phyloP scores from a whole-genome alignment of 345 rosid species.

The Eucalyptus sp. region DNA sequence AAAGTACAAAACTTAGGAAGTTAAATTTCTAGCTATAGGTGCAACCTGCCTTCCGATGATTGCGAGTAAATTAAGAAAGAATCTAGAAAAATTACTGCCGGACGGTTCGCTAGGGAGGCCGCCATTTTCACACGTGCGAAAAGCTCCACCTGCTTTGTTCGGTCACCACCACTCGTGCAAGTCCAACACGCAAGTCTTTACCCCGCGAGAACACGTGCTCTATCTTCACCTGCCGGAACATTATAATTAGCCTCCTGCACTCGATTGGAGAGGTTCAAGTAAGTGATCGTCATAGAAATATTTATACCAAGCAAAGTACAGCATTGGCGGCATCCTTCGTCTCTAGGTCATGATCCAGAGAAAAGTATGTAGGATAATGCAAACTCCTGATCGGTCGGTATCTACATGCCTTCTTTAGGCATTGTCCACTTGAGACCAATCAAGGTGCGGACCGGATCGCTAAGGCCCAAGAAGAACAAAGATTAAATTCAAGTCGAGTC shows the following conservation, averaged over 20 bases:
- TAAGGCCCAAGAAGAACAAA: rapidly evolving
- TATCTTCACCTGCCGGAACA: background rate
- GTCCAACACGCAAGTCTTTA: rapidly evolving
- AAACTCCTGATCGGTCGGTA: too few species aligned
- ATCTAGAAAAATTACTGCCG: background rate
- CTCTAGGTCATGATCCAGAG: background rate
- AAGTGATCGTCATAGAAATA: background rate
- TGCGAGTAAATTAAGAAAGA: background rate
- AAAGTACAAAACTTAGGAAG: rapidly evolving
- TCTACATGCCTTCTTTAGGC: rapidly evolving
- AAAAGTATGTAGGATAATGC: background rate
- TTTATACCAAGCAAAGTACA: rapidly evolving
- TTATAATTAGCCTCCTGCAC: rapidly evolving
- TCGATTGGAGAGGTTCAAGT: background rate
- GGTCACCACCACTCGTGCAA: background rate
- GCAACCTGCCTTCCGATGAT: rapidly evolving
- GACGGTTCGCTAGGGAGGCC: rapidly evolving
- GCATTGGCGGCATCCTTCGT: too few species aligned
- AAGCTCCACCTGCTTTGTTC: background rate
- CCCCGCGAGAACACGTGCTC: background rate
- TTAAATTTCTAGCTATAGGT: background rate
- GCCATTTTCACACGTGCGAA: background rate
- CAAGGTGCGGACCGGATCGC: rapidly evolving
- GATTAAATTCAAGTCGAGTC: too few species aligned
- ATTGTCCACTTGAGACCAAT: rapidly evolving